Evolutionary conservation across 345 rosid genomes (phyloP).

Genomic region (sweet orange (Citrus sinensis)): DNA sequence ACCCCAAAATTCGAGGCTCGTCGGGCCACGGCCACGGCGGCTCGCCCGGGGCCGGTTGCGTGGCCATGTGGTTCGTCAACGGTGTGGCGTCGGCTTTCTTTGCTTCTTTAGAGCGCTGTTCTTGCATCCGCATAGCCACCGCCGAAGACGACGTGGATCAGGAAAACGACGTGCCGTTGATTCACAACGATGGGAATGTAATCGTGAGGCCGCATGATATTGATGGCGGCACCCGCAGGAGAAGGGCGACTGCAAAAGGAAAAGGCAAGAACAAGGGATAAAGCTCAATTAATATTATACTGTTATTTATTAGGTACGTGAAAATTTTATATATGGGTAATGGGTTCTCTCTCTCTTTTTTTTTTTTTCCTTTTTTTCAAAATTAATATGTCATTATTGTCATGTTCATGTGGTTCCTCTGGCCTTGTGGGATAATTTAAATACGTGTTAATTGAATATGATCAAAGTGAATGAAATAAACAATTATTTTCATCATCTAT

Average conservation of each 20-base stretch:
- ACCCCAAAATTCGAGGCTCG: conserved; percentile 23
- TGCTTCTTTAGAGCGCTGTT: conserved; percentile 56
- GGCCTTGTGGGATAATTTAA: no score
- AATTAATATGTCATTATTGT: no score
- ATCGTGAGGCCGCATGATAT: conserved; percentile 15
- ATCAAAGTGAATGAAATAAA: background rate
- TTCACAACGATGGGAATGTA: conserved; percentile 40
- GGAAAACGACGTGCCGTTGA: conserved; percentile 46
- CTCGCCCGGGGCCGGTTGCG: conserved; percentile 40
- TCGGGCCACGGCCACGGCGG: conserved; percentile 26
- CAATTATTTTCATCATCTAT: background rate
- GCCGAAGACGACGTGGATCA: conserved; percentile 47
- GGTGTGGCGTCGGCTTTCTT: conserved; percentile 56
- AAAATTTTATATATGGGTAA: no score
- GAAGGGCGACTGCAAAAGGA: conserved; percentile 15
- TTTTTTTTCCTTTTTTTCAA: no score
- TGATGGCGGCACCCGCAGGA: conserved; percentile 16
- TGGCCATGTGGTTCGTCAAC: conserved; percentile 61
- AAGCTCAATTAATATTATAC: background rate
- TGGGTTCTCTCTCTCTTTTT: no score
- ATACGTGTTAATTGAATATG: background rate
- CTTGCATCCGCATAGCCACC: conserved; percentile 60
- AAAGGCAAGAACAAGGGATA: conserved; percentile 27
- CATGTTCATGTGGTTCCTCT: no score
- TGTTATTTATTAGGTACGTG: no score